These are phyloP conservation scores for Cytospora paraplurivora DNA, from an alignment of 2,329 filamentous ascomycete species.

Conservation along the genomic window DNA sequence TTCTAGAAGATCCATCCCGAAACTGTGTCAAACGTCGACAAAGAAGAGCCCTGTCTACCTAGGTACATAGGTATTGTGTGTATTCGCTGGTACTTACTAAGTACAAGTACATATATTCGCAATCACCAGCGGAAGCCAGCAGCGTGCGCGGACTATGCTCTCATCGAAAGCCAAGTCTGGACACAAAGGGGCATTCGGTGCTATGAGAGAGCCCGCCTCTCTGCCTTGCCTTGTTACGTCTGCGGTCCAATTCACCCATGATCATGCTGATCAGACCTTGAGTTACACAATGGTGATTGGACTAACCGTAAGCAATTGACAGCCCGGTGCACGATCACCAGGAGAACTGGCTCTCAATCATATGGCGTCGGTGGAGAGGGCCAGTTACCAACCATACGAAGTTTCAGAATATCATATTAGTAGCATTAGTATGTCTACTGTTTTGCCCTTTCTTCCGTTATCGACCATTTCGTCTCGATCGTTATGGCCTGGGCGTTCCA, in stretches of 20 bases:
- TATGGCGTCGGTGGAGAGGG: not conserved
- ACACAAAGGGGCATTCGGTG: no score
- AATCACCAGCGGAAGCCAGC: no score
- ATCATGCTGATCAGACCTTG: no score
- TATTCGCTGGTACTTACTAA: not conserved
- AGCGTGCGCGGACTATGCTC: no score
- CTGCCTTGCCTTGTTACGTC: no score
- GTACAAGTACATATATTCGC: not conserved
- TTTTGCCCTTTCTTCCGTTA: constrained; percentile 20
- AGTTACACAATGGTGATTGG: no score
- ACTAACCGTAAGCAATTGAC: no score
- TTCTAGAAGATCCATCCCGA: not conserved
- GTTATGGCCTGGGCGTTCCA: constrained; percentile 22
- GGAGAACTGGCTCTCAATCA: not conserved
- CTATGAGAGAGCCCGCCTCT: no score
- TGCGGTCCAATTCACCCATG: no score
- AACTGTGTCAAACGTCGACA: not conserved
- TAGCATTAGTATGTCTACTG: not conserved
- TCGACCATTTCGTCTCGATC: constrained; percentile 26
- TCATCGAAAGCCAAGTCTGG: no score
- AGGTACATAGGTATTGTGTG: not conserved
- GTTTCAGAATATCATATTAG: not conserved
- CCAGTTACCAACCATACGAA: not conserved
- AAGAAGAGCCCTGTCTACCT: not conserved
- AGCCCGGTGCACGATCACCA: no score